Conservation (phyloP, 148 eudicot genomes). For the Diospyros kaki region DNA sequence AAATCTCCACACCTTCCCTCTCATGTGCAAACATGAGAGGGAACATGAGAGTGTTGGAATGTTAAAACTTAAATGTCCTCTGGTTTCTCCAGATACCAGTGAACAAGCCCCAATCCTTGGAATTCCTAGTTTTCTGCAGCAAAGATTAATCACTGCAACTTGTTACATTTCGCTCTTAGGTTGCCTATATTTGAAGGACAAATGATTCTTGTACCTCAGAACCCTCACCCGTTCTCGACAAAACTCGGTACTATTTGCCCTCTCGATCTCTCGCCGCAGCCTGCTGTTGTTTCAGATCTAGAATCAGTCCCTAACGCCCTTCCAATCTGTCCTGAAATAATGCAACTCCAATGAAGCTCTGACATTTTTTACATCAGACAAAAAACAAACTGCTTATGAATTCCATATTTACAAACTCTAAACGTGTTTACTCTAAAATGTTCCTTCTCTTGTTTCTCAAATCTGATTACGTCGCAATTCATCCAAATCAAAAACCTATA, state of each 20-base stretch:
- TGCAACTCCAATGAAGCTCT: not conserved
- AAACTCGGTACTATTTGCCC: not conserved
- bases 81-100: not conserved
- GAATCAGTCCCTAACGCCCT: not conserved
- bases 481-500: not conserved
- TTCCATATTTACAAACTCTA: not conserved
- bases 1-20: slow-evolving; percentile 12
- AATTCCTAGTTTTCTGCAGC: slow-evolving; percentile 6
- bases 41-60: not conserved
- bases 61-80: not conserved
- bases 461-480: not conserved
- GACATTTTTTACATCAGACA: not conserved
- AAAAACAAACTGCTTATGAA: not conserved
- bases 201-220: not conserved
- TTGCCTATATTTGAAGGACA: not conserved
- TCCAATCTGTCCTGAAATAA: slow-evolving; percentile 5
- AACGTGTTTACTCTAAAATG: not conserved
- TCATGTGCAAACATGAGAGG: slow-evolving; percentile 16
- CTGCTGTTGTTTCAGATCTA: not conserved
- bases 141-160: not conserved
- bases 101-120: not conserved
- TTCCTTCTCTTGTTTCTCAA: not conserved
- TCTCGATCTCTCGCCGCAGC: not conserved
- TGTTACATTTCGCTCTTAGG: not conserved
- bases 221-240: not conserved